A percentile compares a stretch with the other conserved stretches of the same genome.
phyloP scores from a whole-genome alignment of 768 basidiomycete genomes.

The Podaxis pistillaris region DNA sequence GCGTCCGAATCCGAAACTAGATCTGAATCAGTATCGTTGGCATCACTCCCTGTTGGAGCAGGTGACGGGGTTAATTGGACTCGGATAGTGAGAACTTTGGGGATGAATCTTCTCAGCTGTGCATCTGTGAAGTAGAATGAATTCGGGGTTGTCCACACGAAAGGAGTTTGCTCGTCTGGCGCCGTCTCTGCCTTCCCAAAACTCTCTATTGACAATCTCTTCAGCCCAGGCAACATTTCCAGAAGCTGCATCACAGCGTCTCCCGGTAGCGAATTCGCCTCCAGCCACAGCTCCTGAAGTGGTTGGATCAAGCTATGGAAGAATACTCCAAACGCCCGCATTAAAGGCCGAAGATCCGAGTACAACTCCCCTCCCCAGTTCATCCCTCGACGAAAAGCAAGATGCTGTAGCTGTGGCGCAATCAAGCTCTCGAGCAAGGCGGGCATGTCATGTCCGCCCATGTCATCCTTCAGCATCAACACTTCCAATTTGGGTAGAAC shows the following conservation, averaged over 20 bases:
- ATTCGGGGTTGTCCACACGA: not conserved
- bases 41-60: not conserved
- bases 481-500: not conserved
- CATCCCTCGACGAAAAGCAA: not conserved
- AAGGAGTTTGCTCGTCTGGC: not conserved
- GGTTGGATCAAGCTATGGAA: not conserved
- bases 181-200: not conserved
- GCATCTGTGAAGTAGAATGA: not conserved
- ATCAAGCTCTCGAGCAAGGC: not conserved
- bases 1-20: not conserved
- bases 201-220: conserved; percentile 1
- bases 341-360: not conserved
- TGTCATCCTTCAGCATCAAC: not conserved
- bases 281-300: not conserved
- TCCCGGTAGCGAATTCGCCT: not conserved
- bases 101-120: not conserved
- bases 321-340: not conserved
- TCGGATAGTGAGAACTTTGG: not conserved
- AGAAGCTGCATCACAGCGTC: not conserved
- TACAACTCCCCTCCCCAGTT: not conserved
- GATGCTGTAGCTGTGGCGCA: not conserved
- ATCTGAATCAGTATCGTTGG: not conserved
- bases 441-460: not conserved
- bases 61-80: not conserved
- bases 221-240: conserved; percentile 7